Conservation (phyloP, 257 asterid species). For the Solanum stenotomum region DNA sequence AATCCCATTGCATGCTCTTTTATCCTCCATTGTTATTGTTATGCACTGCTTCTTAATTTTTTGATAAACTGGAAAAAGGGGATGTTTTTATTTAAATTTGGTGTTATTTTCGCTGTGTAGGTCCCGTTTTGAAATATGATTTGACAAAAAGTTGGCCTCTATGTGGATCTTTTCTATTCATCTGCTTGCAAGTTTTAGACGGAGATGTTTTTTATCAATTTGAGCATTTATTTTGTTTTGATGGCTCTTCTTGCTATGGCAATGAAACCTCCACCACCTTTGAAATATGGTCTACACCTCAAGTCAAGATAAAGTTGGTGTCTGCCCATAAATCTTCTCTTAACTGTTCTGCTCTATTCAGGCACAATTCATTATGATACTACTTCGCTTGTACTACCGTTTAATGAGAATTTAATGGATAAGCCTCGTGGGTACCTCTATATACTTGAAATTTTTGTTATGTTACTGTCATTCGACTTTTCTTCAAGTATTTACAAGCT, state of each 20-base stretch:
- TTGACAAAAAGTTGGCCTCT: background rate
- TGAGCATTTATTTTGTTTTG: background rate
- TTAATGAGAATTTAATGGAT: constrained; percentile 15
- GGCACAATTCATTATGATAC: background rate
- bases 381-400: constrained; percentile 28
- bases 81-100: background rate
- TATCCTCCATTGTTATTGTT: background rate
- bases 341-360: background rate
- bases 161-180: background rate
- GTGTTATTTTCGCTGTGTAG: background rate
- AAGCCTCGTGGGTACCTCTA: background rate
- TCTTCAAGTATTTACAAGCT: background rate
- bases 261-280: background rate
- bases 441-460: background rate
- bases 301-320: background rate
- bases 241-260: background rate
- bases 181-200: background rate
- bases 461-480: background rate
- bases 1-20: background rate
- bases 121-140: background rate
- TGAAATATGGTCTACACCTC: background rate
- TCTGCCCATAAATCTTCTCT: background rate
- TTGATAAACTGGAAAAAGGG: background rate
- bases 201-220: background rate
- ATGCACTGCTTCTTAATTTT: background rate